phyloP scores from a whole-genome alignment of 306 rosid genomes.

The Aeschynomene evenia region DNA sequence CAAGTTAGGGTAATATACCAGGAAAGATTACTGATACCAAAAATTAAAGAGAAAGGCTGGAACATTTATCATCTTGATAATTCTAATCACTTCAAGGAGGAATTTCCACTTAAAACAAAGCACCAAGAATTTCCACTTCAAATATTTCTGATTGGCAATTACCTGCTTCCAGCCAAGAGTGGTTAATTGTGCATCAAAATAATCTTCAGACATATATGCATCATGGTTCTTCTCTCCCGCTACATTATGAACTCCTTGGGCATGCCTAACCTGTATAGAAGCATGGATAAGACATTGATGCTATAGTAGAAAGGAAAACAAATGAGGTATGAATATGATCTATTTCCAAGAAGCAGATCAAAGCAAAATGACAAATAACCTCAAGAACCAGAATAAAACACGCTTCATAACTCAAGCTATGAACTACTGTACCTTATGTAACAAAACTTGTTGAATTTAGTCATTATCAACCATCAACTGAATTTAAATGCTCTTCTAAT shows the following conservation, averaged over 20 bases:
- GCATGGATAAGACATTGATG: not conserved
- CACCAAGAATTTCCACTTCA: no score
- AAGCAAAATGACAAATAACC: not conserved
- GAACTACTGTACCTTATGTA: not conserved
- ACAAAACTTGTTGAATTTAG: not conserved
- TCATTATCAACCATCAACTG: not conserved
- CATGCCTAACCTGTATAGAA: conserved; percentile 77
- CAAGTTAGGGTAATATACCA: conserved; percentile 15
- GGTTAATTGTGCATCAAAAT: conserved; percentile 75
- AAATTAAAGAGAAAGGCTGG: not conserved
- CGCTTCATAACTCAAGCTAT: not conserved
- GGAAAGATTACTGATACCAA: not conserved
- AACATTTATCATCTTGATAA: conserved; percentile 12
- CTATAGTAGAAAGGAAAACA: not conserved
- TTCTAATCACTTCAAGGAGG: conserved; percentile 4
- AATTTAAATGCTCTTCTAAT: conserved; percentile 8
- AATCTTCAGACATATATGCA: conserved; percentile 54
- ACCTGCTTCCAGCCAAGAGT: conserved; percentile 93
- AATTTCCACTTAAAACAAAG: not conserved
- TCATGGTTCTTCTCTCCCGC: conserved; percentile 64
- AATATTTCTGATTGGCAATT: not conserved
- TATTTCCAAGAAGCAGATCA: conserved; percentile 4
- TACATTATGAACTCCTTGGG: conserved; percentile 82
- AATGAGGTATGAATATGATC: not conserved
- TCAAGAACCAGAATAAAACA: not conserved